Percentiles rank a stretch among this genome's conserved stretches.
Evolutionary conservation across 164 flowering plant genomes (phyloP).

Genomic region (Annona squamosa): DNA sequence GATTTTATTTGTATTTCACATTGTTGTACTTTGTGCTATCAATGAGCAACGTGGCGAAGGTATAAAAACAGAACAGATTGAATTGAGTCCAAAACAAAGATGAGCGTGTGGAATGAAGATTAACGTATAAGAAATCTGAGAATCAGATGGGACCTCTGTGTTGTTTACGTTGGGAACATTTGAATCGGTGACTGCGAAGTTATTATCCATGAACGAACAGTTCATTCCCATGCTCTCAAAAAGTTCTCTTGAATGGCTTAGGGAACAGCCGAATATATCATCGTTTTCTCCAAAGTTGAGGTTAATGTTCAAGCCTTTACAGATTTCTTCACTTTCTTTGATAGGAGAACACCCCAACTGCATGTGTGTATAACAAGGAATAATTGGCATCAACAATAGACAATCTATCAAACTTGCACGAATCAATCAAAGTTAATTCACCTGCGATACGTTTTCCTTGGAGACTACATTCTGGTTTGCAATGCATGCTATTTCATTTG

Average conservation of each 20-base stretch:
- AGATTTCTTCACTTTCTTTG: conserved; percentile 32
- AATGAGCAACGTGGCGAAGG: not conserved
- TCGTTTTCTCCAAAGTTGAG: conserved; percentile 29
- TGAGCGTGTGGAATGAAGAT: not conserved
- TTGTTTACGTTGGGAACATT: conserved; percentile 30
- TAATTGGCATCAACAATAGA: not conserved
- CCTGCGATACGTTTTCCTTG: conserved; percentile 29
- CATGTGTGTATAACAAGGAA: conserved; percentile 2
- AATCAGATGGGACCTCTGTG: conserved; percentile 37
- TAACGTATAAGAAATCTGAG: not conserved
- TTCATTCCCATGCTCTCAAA: conserved; percentile 32
- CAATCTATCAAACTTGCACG: not conserved
- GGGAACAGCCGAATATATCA: conserved; percentile 34
- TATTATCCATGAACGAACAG: conserved; percentile 40
- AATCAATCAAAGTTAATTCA: conserved; percentile 6
- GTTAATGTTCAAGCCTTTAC: conserved; percentile 35
- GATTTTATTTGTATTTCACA: too few species aligned
- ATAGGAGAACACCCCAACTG: conserved; percentile 27
- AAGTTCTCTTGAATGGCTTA: conserved; percentile 19
- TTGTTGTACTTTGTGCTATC: too few species aligned
- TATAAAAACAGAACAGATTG: not conserved
- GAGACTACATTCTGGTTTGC: conserved; percentile 25
- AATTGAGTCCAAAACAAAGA: not conserved
- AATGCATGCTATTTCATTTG: conserved; percentile 6
- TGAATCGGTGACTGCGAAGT: conserved; percentile 32